phyloP scores from a whole-genome alignment of 805 yeast species.

The Barnettozyma vustinii region DNA sequence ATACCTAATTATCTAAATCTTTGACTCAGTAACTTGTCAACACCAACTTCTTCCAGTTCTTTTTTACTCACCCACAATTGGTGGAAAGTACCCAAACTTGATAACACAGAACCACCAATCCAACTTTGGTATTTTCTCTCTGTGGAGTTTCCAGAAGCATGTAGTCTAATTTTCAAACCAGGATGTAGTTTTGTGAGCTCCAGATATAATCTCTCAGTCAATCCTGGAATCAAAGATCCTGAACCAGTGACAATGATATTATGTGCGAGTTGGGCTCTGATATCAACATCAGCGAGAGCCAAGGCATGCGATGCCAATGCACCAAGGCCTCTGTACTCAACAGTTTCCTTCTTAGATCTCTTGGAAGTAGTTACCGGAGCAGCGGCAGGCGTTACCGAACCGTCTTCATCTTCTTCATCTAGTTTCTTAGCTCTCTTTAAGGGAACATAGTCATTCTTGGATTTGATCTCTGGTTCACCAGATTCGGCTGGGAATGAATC shows the following conservation, averaged over 20 bases:
- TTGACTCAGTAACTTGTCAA: slow-evolving; percentile 70
- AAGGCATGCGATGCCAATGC: slow-evolving; percentile 53
- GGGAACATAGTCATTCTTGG: slow-evolving; percentile 66
- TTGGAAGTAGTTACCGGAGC: slow-evolving; percentile 18
- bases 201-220: slow-evolving; percentile 67
- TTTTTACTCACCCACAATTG: slow-evolving; percentile 88
- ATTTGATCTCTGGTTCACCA: slow-evolving; percentile 43
- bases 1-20: slow-evolving; percentile 57
- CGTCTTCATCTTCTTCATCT: slow-evolving; percentile 30
- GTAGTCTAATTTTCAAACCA: slow-evolving; percentile 77
- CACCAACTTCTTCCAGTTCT: slow-evolving; percentile 87
- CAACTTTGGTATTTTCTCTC: slow-evolving; percentile 82
- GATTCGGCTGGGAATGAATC: slow-evolving; percentile 36
- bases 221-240: slow-evolving; percentile 71
- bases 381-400: slow-evolving; percentile 17
- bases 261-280: slow-evolving; percentile 81
- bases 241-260: slow-evolving; percentile 88
- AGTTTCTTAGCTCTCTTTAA: slow-evolving; percentile 47
- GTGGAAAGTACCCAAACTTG: slow-evolving; percentile 89
- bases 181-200: slow-evolving; percentile 72
- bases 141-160: slow-evolving; percentile 69
- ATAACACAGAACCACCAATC: slow-evolving; percentile 88
- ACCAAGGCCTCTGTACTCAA: slow-evolving; percentile 44
- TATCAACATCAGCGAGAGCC: slow-evolving; percentile 67
- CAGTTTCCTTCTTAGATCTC: slow-evolving; percentile 22